These are phyloP conservation scores for Leptographium wingfieldii DNA, from an alignment of 2,329 filamentous ascomycete genomes.

Conservation along the genomic window DNA sequence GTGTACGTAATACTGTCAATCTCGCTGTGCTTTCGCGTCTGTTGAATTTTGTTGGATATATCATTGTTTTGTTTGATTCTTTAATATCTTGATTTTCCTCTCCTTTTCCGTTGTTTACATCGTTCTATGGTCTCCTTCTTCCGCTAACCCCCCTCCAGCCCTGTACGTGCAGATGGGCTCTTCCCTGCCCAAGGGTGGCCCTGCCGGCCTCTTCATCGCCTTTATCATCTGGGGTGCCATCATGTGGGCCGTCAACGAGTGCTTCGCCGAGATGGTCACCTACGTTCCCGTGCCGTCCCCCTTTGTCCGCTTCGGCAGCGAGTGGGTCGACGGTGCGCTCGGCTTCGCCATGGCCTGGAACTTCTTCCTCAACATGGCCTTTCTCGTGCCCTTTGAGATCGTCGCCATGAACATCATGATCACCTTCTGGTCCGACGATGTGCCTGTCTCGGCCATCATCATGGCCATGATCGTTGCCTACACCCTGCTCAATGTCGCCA, in stretches of 20 bases:
- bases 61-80: background rate
- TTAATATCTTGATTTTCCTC: background rate
- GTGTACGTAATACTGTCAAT: background rate
- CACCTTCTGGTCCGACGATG: slow-evolving; percentile 39
- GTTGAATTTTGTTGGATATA: background rate
- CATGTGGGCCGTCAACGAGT: slow-evolving; percentile 41
- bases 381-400: slow-evolving; percentile 35
- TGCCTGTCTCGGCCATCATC: slow-evolving; percentile 24
- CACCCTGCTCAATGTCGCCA: slow-evolving; percentile 25
- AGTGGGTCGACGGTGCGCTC: slow-evolving; percentile 27
- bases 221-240: slow-evolving; percentile 45
- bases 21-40: background rate
- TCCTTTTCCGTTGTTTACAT: background rate
- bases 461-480: slow-evolving; percentile 7
- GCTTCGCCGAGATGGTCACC: slow-evolving; percentile 64
- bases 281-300: slow-evolving; percentile 66
- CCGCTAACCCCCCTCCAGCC: slow-evolving; percentile 18
- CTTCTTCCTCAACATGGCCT: slow-evolving; percentile 36
- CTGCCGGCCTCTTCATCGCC: slow-evolving; percentile 43
- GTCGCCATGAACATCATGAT: slow-evolving; percentile 45
- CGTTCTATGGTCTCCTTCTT: background rate
- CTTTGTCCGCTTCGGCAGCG: slow-evolving; percentile 55
- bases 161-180: slow-evolving; percentile 48
- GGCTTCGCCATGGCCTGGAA: slow-evolving; percentile 37
- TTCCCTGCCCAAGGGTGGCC: slow-evolving; percentile 45